These are phyloP conservation scores for Fusarium humuli DNA, from an alignment of 2,329 filamentous ascomycete species.

Conservation along the genomic window DNA sequence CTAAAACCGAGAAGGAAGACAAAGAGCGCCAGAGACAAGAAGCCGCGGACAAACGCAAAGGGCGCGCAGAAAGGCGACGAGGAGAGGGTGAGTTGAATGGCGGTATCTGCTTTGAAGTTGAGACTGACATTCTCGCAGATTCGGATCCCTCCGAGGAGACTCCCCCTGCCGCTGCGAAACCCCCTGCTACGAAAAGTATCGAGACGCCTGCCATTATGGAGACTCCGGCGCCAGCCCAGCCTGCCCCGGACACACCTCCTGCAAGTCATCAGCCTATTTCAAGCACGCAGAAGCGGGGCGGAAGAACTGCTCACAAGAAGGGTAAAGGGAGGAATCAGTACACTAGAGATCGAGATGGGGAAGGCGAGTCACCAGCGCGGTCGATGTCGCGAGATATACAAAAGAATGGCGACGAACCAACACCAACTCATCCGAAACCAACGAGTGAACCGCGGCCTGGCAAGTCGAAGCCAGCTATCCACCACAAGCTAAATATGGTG, in stretches of 20 bases:
- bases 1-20: conserved; percentile 77
- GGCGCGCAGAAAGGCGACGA: conserved; percentile 81
- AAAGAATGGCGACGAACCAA: conserved; percentile 52
- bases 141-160: conserved; percentile 79
- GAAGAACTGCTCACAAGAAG: conserved; percentile 71
- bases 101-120: background rate
- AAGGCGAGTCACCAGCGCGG: conserved; percentile 68
- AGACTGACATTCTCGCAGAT: conserved; percentile 59
- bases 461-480: conserved; percentile 63
- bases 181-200: conserved; percentile 47
- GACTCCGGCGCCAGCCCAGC: conserved; percentile 46
- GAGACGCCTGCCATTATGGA: conserved; percentile 47
- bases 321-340: conserved; percentile 84
- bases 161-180: conserved; percentile 59
- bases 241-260: conserved; percentile 56
- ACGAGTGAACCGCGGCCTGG: conserved; percentile 64
- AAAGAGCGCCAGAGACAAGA: conserved; percentile 79
- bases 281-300: conserved; percentile 68
- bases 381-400: conserved; percentile 64
- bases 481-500: conserved; percentile 82
- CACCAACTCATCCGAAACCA: conserved; percentile 51
- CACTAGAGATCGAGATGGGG: conserved; percentile 76
- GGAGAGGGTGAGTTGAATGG: conserved; percentile 73
- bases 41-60: conserved; percentile 82
- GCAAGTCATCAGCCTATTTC: conserved; percentile 59